Conservation (phyloP, 371 early-diverging fungal species). For the Synchytrium microbalum region DNA sequence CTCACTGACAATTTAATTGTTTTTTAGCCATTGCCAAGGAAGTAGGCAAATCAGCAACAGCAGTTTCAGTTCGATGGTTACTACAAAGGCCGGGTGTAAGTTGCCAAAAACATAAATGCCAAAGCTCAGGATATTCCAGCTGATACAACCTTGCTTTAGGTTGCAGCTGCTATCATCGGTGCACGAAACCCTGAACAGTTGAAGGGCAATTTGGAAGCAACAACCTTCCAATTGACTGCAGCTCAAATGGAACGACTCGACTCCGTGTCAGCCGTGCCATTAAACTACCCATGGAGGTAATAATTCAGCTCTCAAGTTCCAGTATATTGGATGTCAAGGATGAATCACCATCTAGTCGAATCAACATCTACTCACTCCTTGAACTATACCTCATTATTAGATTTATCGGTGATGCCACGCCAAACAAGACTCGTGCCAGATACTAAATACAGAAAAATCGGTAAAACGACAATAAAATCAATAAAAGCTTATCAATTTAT, state of each 20-base stretch:
- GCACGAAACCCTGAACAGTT: constrained; percentile 30
- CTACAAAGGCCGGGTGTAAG: constrained; percentile 40
- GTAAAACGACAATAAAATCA: too few species aligned
- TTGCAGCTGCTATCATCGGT: constrained; percentile 29
- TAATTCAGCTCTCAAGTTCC: too few species aligned
- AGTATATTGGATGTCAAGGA: too few species aligned
- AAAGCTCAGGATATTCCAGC: too few species aligned
- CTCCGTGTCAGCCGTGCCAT: background rate
- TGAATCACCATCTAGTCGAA: too few species aligned
- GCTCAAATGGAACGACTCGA: background rate
- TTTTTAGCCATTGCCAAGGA: constrained; percentile 32
- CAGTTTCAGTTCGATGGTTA: constrained; percentile 39
- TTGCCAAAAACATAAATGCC: constrained; percentile 30
- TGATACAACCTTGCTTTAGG: too few species aligned
- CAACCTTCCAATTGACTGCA: background rate
- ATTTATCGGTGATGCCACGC: background rate
- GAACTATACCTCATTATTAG: too few species aligned
- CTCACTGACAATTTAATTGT: too few species aligned
- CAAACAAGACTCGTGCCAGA: too few species aligned
- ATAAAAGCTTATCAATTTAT: too few species aligned
- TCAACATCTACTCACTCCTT: too few species aligned
- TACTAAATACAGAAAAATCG: too few species aligned
- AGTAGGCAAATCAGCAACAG: constrained; percentile 28
- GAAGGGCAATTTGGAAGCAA: constrained; percentile 7
- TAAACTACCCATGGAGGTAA: background rate